phyloP scores from a whole-genome alignment of 139 green algal genomes.

The Raphidocelis subcapitata region DNA sequence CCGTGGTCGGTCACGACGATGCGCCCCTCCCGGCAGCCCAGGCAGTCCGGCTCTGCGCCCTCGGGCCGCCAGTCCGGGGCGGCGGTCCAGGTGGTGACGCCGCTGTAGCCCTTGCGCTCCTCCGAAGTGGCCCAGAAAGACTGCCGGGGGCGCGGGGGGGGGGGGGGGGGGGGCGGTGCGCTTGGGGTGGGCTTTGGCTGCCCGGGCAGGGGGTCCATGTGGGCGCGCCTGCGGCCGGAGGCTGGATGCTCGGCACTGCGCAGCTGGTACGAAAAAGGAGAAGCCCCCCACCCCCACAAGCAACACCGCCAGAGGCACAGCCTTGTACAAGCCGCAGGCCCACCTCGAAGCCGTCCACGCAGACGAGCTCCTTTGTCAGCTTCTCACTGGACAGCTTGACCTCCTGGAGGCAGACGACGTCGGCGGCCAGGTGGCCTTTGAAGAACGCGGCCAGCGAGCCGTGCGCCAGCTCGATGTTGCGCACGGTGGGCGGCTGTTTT shows the following conservation, averaged over 20 bases:
- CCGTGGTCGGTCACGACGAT: constrained; percentile 59
- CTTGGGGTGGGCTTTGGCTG: background rate
- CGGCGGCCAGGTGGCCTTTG: constrained; percentile 25
- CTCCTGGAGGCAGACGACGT: constrained; percentile 69
- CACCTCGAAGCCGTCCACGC: constrained; percentile 65
- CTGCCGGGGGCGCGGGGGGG: background rate
- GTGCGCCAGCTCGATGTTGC: constrained; percentile 55
- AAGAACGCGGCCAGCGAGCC: constrained; percentile 50
- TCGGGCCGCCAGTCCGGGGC: background rate
- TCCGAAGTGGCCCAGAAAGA: constrained; percentile 58
- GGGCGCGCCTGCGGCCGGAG: background rate
- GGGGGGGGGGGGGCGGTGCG: background rate
- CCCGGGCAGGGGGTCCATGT: background rate
- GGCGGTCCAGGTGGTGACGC: constrained; percentile 7
- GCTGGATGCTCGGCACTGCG: no score
- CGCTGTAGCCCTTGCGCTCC: constrained; percentile 67
- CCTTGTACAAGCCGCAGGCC: background rate
- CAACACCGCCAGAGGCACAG: background rate
- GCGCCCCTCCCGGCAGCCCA: constrained; percentile 10
- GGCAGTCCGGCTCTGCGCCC: background rate
- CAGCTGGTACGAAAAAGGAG: no score
- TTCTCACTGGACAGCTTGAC: constrained; percentile 61
- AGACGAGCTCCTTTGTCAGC: constrained; percentile 64
- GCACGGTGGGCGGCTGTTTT: constrained; percentile 44
- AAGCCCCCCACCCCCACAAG: no score